Base-by-base conservation (phyloP, 2,329 filamentous ascomycete genomes). In the Aspergillus awamori region DNA sequence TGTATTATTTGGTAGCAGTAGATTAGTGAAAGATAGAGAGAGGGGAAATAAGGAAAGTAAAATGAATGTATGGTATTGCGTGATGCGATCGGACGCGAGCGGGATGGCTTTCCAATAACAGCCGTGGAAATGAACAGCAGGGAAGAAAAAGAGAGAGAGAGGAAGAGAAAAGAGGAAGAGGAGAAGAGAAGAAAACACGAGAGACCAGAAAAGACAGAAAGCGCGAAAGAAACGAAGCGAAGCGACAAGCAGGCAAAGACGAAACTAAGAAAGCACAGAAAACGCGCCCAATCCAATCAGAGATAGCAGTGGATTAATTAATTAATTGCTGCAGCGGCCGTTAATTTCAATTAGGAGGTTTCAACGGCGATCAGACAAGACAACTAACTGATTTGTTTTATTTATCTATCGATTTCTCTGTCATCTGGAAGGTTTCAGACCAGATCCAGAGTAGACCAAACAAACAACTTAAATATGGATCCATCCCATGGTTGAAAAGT, bases 181-280 rank as follows among this genome's bases (percentile, higher is more conserved):
- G 45, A 51, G 36, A 57, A 36, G n/a, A 48, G 49, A 43, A 60
- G 41, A 58, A 47, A 53, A 59, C 24, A 56, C 11, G 57, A 41
- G 38, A 43, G 33, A 38, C 30, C 41, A 24, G n/a, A 15, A 38
- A 53, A 57, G 33, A 58, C n/a, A 57, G 28, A 51, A 51, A 28
- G 57, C 26, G n/a, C 30, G 11, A 36, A 36, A 36, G 33, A 28
- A 58, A 52, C 33, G 38, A 43, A 13, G 20, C 20, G 38, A 30
- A 39, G 26, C 24, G 26, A 52, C 17, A 43, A 61, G 30, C 11
- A 36, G 24, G n/a, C 41, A 43, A 59, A 45, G 55, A 41, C 30
- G 22, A 24, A 30, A 6, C 30, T 36, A 36, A 36, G 30, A 13
- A 36, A 36, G 33, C 33, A 36, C 33, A 36, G 33, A 15, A 36